Evolutionary conservation across 208 protist genomes (phyloP), one percentile per base, ranked within the genome.

Genomic region (Phytomonas sp.): DNA sequence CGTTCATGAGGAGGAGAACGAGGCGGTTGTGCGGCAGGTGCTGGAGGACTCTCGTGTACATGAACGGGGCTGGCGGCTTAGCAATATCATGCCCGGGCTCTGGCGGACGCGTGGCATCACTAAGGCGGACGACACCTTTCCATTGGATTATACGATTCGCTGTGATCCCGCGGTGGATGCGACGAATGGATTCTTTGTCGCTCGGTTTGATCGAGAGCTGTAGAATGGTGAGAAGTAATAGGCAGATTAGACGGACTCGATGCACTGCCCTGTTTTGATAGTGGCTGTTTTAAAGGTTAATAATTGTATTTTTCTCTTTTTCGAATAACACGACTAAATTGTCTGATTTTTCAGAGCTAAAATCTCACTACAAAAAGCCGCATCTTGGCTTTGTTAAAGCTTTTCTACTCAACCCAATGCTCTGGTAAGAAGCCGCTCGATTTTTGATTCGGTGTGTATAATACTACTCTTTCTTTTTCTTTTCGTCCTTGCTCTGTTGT

Each of bases 181-280:
- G 23, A 96, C 88, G 0, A 96, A 96, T 72, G 91, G 91, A 29
- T 96, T 96, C 75, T 96, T 80, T 63, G 91, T 96, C 17, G 87
- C 91, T 4, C 88, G 91, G 36, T 94, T 96, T 67, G 88, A 96
- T 66, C 87, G 91, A 30, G 23, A 56, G 33, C 34, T 84, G 62
- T 68, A 56, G 40, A 51, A 26, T 34, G 20, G 8, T 26, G 46
- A 56, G 13, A 26, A 17, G 4, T 5, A 46, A 60, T 59, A 29
- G 80, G 60, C 7, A 37, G 11, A 30, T 61, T 61, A 65, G 74
- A 70, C 20, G 26, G 33, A 61, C 60, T 34, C 63, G 40, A 61
- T 60, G 0, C 51, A 72, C 53, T 32, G 34, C 29, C 60, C 26
- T 13, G 26, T 26, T 26, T 29, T 59, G 51, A 5, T 5, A 36